phyloP scores from a whole-genome alignment of 2,329 filamentous ascomycete genomes.

The Apiospora kogelbergensis region DNA sequence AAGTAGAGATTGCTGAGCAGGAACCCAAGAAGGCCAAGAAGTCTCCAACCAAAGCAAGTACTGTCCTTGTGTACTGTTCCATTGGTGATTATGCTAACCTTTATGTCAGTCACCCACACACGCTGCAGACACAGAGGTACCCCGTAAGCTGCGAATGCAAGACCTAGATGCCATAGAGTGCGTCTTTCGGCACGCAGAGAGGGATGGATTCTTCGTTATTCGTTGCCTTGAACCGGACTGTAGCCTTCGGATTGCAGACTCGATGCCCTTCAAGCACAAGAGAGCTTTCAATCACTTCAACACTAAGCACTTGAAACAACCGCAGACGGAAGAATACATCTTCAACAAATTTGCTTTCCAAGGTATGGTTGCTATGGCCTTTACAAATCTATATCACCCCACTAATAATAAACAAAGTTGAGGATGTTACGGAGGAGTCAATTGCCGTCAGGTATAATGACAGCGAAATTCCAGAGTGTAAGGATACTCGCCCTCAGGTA shows the following conservation, averaged over 20 bases:
- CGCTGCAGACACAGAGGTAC: slow-evolving; percentile 13
- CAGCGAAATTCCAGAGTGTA: slow-evolving; percentile 4
- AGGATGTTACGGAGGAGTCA: slow-evolving; percentile 3
- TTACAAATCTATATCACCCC: not conserved
- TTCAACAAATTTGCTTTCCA: slow-evolving; percentile 29
- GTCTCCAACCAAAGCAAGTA: not conserved
- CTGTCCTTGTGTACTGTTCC: not conserved
- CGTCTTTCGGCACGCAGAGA: slow-evolving; percentile 27
- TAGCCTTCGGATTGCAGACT: slow-evolving; percentile 21
- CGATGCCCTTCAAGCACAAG: slow-evolving; percentile 28
- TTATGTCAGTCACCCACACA: not conserved
- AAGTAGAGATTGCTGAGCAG: not conserved
- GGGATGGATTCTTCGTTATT: slow-evolving; percentile 27
- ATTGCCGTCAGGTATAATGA: not conserved
- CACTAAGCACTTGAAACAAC: slow-evolving; percentile 20
- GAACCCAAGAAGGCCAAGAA: not conserved
- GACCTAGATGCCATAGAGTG: slow-evolving; percentile 28
- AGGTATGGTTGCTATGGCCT: slow-evolving; percentile 16
- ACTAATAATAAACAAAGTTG: not conserved
- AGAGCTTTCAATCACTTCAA: slow-evolving; percentile 31
- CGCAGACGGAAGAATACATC: slow-evolving; percentile 30
- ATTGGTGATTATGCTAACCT: not conserved
- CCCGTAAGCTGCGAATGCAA: slow-evolving; percentile 26
- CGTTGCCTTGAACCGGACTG: slow-evolving; percentile 26
- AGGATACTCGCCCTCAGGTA: not conserved